Conservation (phyloP, 192 early-diverging fungal genomes). For the Coemansia asiatica region DNA sequence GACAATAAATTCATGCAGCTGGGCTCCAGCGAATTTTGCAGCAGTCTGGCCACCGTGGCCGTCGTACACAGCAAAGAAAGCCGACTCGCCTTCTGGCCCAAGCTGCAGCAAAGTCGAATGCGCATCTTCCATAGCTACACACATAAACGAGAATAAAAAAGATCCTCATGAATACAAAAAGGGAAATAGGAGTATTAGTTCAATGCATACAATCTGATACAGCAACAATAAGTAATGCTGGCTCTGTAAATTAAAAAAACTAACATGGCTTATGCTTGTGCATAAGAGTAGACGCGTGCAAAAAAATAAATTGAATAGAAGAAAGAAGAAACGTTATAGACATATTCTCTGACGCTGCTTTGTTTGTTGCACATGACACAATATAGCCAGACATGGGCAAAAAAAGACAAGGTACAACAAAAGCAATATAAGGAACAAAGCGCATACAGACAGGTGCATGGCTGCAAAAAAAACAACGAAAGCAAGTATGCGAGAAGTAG, state of each 20-base stretch:
- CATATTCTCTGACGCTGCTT: background rate
- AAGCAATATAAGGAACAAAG: background rate
- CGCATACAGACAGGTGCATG: background rate
- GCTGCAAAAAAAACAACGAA: no score
- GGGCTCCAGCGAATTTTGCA: conserved; percentile 79
- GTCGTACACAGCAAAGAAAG: conserved; percentile 97
- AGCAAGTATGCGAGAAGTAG: no score
- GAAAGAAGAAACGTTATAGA: background rate
- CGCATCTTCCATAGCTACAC: conserved; percentile 92
- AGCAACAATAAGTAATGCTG: background rate
- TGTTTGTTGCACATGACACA: background rate
- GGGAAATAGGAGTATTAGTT: background rate
- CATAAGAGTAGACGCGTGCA: background rate
- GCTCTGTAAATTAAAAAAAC: background rate
- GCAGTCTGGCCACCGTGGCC: conserved; percentile 89
- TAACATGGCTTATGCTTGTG: no score
- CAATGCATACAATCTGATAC: background rate
- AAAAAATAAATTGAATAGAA: background rate
- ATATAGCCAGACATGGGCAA: background rate
- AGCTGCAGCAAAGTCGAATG: conserved; percentile 84
- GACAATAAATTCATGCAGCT: conserved; percentile 73
- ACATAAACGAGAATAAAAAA: background rate
- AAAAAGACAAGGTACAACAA: background rate
- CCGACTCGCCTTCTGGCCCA: conserved; percentile 59
- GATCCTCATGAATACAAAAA: background rate